Evolutionary conservation across 140 eudicot genomes (phyloP).

Genomic region (Flaveria floridana): DNA sequence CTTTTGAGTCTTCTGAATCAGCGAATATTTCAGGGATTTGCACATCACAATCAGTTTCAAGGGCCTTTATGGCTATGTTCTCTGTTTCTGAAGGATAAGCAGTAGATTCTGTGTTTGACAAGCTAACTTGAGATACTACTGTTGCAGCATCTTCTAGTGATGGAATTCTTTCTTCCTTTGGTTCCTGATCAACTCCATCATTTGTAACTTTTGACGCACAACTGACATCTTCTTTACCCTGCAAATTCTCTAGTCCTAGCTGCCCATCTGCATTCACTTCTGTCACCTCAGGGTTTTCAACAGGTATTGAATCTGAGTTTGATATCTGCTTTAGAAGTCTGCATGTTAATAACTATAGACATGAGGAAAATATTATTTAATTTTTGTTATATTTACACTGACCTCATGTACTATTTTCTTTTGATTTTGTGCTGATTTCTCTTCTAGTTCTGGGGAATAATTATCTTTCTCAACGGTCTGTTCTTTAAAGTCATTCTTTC

Average conservation of each 20-base stretch:
- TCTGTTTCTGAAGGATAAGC: slow-evolving; percentile 29
- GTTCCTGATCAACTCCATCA: slow-evolving; percentile 26
- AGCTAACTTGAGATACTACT: slow-evolving; percentile 28
- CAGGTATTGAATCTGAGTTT: slow-evolving; percentile 23
- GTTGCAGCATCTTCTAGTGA: slow-evolving; percentile 27
- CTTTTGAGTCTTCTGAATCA: slow-evolving; percentile 34
- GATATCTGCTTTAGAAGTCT: slow-evolving; percentile 35
- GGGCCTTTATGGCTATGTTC: slow-evolving; percentile 23
- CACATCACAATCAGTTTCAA: slow-evolving; percentile 36
- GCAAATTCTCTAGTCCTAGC: slow-evolving; percentile 20
- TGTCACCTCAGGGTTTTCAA: slow-evolving; percentile 28
- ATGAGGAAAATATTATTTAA: neutral
- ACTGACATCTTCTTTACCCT: slow-evolving; percentile 30
- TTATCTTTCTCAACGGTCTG: slow-evolving; percentile 25
- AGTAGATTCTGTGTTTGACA: slow-evolving; percentile 18
- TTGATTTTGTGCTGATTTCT: slow-evolving; percentile 26
- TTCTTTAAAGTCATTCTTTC: slow-evolving; percentile 22
- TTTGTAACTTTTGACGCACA: slow-evolving; percentile 29
- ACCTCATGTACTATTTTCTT: slow-evolving; percentile 29
- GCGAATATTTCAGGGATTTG: slow-evolving; percentile 31
- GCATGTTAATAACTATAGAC: slow-evolving; percentile 21
- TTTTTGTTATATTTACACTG: slow-evolving; percentile 19
- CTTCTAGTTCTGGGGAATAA: slow-evolving; percentile 23
- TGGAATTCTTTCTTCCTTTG: slow-evolving; percentile 26
- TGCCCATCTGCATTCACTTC: slow-evolving; percentile 21